These are phyloP conservation scores for Corchorus olitorius DNA, from an alignment of 345 rosid genomes.

Conservation along the genomic window DNA sequence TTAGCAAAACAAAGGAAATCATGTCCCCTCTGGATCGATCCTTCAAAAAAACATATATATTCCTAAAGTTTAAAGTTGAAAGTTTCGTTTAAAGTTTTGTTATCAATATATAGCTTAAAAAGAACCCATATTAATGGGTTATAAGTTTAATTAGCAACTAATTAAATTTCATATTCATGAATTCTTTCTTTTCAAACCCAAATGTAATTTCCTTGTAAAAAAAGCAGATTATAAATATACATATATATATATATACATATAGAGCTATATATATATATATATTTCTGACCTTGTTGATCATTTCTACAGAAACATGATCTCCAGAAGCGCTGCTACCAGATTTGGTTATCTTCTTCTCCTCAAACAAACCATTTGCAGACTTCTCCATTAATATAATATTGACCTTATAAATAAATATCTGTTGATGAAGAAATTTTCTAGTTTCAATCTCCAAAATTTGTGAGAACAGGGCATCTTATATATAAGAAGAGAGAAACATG, in stretches of 20 bases:
- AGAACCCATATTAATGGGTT: too few species aligned
- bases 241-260: neutral
- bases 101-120: too few species aligned
- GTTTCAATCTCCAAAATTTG: neutral
- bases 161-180: too few species aligned
- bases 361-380: neutral
- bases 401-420: too few species aligned
- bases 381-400: too few species aligned
- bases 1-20: neutral
- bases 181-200: too few species aligned
- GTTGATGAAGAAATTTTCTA: too few species aligned
- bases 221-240: neutral
- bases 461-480: neutral
- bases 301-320: conserved; percentile 1
- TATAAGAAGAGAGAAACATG: conserved; percentile 9
- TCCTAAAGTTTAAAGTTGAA: too few species aligned
- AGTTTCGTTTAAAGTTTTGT: too few species aligned
- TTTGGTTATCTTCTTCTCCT: conserved; percentile 8
- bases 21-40: neutral
- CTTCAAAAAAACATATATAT: neutral
- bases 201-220: neutral
- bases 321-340: neutral
- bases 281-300: conserved; percentile 10
- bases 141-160: too few species aligned
- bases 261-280: neutral